Base-by-base conservation (phyloP, 163 green algal species). In the Scenedesmus sp. region DNA sequence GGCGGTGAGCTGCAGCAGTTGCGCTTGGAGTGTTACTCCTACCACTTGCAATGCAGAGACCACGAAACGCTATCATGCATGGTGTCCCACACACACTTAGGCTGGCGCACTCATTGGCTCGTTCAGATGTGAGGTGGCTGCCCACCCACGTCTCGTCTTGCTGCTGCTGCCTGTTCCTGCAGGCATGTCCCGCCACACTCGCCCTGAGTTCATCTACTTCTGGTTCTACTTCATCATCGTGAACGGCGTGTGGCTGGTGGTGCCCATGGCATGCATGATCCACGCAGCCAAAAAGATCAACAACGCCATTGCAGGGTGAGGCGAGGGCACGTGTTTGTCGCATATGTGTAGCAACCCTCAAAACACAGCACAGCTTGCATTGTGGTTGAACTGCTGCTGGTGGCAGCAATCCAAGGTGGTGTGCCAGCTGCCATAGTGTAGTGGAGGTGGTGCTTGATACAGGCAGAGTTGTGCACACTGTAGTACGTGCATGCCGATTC, bases 171-270 rank as follows among this genome's bases (percentile, higher is more conserved):
- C 52, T 57, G 34, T 20, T 34, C 74, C n/a, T 34, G 18, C 94
- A 98, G 96, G 94, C 54, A 93, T 96, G 15, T 46, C 7, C 10
- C 91, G 94, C 23, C 96, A 99, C 92, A 94, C 94, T 1, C 90
- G 96, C 10, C 95, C 96, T 18, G 97, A 98, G 92, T 79, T 87
- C 16, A 91, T 99, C 10, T 99, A 99, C 92, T 99, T 99, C 66
- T 99, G 97, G 97, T 95, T 97, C 86, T 99, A 99, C 91, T 99
- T 99, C 90, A 92, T 98, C 3, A 82, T 96, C 56, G 88, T 99
- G 5, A 99, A 99, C 87, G 88, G 93, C 20, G 95, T 99, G 46
- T 99, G 97, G 97, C 97, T 99, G 62, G 82, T 99, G 0, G 94
- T 99, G 3, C 97, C 97, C 3, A 18, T 56, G 15, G n/a, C 90